phyloP scores from a whole-genome alignment of 2,329 filamentous ascomycete genomes.

The Penicillium sp. region DNA sequence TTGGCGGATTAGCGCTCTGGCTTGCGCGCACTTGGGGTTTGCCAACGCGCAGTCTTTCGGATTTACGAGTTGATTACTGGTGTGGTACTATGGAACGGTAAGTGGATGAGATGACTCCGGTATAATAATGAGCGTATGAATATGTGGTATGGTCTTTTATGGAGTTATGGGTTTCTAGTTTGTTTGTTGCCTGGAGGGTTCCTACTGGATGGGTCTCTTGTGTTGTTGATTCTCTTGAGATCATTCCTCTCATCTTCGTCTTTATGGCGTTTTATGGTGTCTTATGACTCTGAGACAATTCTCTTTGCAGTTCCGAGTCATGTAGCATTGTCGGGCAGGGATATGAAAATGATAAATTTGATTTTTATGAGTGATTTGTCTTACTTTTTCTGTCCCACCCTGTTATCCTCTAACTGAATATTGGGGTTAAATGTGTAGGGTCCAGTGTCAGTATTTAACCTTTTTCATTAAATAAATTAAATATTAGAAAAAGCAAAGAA shows the following conservation, averaged over 20 bases:
- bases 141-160: not conserved
- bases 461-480: not conserved
- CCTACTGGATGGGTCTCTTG: not conserved
- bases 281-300: not conserved
- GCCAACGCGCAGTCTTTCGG: constrained; percentile 32
- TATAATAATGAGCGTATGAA: constrained; percentile 5
- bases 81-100: constrained; percentile 19
- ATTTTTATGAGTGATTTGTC: not conserved
- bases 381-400: not conserved
- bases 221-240: not conserved
- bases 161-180: not conserved
- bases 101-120: not conserved
- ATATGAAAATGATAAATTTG: not conserved
- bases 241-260: not conserved
- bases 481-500: not conserved
- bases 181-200: not conserved
- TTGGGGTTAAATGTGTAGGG: too few species aligned
- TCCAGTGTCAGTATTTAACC: too few species aligned
- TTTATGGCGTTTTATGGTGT: not conserved
- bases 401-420: not conserved
- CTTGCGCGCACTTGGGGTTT: constrained; percentile 48
- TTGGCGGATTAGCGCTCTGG: constrained; percentile 71
- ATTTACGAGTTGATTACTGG: constrained; percentile 33
- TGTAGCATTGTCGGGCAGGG: not conserved
- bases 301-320: not conserved